Evolutionary conservation across 192 early-diverging fungal species (phyloP), one percentile per base, ranked within the genome.

Genomic region (Linnemannia schmuckeri): DNA sequence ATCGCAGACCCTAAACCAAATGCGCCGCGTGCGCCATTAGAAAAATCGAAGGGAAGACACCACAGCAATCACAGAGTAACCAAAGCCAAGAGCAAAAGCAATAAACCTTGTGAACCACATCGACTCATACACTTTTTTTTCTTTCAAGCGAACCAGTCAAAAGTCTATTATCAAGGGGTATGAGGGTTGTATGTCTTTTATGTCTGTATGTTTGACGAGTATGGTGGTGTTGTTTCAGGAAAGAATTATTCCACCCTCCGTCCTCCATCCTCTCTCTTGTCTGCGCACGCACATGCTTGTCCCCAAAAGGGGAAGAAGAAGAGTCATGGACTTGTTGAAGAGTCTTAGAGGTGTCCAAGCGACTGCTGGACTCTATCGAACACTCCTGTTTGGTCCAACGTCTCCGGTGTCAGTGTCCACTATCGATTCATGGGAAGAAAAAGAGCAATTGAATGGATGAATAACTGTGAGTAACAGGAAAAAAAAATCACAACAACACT

Each of bases 341-440:
- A 66, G 61, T 6, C 12, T 66, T 66, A 66, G 61, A 66, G 22
- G 54, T 24, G 61, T 15, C 61, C 61, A 66, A 66, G 61, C 30
- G 61, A 33, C 17, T 75, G 72, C 17, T 75, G 72, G 22, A 81
- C 61, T 52, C 82, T 47, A 20, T 78, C 76, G 68, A 63, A 83
- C 3, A 73, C 75, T 37, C 82, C 82, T 3, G 76, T 66, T 3
- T 33, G 54, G 15, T 83, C 82, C 30, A 83, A 27, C 57, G 69
- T 83, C 17, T 77, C 76, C 0, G 82, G 82, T 20, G 82, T 83
- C 2, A 83, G 61, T 6, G 10, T 69, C 82, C 82, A 83, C 82
- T 83, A 54, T 77, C 6, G 44, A 70, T 35, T 30, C 6, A 38
- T 18, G 22, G 37, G 5, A 17, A 40, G 4, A 15, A 70, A n/a